A percentile compares a stretch with the other conserved stretches of the same genome.
phyloP scores from a whole-genome alignment of 2,329 filamentous ascomycete species.

The Verruconis gallopava region DNA sequence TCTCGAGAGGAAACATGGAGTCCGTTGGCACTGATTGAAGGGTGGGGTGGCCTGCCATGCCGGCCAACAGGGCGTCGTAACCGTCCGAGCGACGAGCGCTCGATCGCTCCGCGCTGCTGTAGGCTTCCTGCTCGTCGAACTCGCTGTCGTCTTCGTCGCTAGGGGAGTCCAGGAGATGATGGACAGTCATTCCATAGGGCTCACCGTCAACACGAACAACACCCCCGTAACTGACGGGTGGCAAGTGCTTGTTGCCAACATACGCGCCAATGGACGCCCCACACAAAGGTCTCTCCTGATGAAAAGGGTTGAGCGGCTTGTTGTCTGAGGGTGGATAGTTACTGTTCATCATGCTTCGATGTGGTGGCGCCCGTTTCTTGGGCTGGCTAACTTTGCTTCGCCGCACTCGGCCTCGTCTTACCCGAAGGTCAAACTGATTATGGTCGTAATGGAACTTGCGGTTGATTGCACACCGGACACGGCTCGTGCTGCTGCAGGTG shows the following conservation, averaged over 20 bases:
- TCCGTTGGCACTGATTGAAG: slow-evolving; percentile 18
- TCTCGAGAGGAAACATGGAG: slow-evolving; percentile 32
- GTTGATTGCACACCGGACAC: slow-evolving; percentile 58
- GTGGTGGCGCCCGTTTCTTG: slow-evolving; percentile 18
- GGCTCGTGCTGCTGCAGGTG: slow-evolving; percentile 61
- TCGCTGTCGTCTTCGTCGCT: slow-evolving; percentile 41
- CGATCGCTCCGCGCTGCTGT: slow-evolving; percentile 28
- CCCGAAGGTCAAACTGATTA: slow-evolving; percentile 52
- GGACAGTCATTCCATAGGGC: slow-evolving; percentile 88
- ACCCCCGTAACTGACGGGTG: slow-evolving; percentile 83
- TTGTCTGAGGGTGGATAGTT: slow-evolving; percentile 24
- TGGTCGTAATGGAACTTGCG: slow-evolving; percentile 58
- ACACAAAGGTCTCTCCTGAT: slow-evolving; percentile 66
- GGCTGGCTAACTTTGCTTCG: slow-evolving; percentile 39
- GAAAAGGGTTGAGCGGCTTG: slow-evolving; percentile 52
- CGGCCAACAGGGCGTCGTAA: slow-evolving; percentile 20
- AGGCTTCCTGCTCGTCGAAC: slow-evolving; percentile 23
- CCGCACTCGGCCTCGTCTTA: slow-evolving; percentile 56
- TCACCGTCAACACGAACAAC: slow-evolving; percentile 73
- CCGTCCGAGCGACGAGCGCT: slow-evolving; percentile 23
- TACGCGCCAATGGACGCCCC: slow-evolving; percentile 91
- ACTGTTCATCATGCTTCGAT: slow-evolving; percentile 23
- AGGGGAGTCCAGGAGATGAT: slow-evolving; percentile 75
- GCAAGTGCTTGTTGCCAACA: slow-evolving; percentile 70
- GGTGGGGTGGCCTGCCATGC: slow-evolving; percentile 9